Evolutionary conservation across 2,329 filamentous ascomycete genomes (phyloP).

Genomic region (Diaporthe sp.): DNA sequence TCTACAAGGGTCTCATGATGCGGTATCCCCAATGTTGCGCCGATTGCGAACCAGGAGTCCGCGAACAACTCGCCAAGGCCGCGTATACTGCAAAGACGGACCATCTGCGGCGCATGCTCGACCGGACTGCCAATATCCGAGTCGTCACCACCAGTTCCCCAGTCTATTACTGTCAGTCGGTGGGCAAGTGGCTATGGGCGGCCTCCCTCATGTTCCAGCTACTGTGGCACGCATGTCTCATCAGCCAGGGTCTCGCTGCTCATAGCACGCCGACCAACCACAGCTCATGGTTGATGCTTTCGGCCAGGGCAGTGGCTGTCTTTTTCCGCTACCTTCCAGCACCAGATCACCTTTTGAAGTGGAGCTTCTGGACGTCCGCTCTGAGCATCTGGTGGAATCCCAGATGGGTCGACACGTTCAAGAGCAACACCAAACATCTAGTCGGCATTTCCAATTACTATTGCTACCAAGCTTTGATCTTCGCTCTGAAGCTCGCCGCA

Average conservation of each 20-base stretch:
- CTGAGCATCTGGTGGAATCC: slow-evolving; percentile 76
- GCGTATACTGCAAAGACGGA: slow-evolving; percentile 89
- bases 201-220: slow-evolving; percentile 57
- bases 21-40: slow-evolving; percentile 91
- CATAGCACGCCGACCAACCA: slow-evolving; percentile 34
- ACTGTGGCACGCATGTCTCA: slow-evolving; percentile 59
- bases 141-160: slow-evolving; percentile 50
- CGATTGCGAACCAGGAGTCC: slow-evolving; percentile 80
- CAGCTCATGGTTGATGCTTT: slow-evolving; percentile 35
- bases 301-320: slow-evolving; percentile 17
- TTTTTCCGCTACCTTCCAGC: slow-evolving; percentile 54
- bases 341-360: slow-evolving; percentile 53
- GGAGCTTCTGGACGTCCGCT: slow-evolving; percentile 60
- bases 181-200: slow-evolving; percentile 60
- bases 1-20: slow-evolving; percentile 78
- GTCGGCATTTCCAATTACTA: slow-evolving; percentile 74
- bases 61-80: slow-evolving; percentile 74
- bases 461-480: slow-evolving; percentile 68
- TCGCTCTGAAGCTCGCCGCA: slow-evolving; percentile 62
- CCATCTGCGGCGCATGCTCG: slow-evolving; percentile 79
- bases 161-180: slow-evolving; percentile 54
- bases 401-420: slow-evolving; percentile 67
- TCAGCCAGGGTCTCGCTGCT: slow-evolving; percentile 41
- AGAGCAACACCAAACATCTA: slow-evolving; percentile 70
- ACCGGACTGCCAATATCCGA: slow-evolving; percentile 64